Base-by-base conservation (phyloP, 2,329 filamentous ascomycete genomes). In the Penicillium thymicola region DNA sequence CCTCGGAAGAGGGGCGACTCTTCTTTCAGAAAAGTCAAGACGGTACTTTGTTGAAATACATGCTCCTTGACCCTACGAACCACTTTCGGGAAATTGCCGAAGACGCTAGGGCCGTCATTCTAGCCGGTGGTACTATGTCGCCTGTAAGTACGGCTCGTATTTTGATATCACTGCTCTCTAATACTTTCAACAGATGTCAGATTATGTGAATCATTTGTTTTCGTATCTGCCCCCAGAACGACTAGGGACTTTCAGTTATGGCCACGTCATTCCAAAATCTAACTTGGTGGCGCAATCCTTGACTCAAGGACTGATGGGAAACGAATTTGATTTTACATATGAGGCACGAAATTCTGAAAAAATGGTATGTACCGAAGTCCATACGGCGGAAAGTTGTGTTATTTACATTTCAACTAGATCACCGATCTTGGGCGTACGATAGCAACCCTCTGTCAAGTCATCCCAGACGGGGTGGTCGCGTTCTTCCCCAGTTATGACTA, bases 401-500 rank as follows among this genome's bases (percentile, higher is more conserved):
- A 36, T 49, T 60, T 37, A 61, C 50, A 23, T 40, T 47, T 52
- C 3, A 21, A 16, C 10, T 36, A 81, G 73, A 85, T 95, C 51
- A 75, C 79, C 41, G 87, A 92, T 54, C 83, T 97, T 0, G 94
- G 92, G 0, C 74, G 84, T 28, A 83, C 89, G 0, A 79, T 99
- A 8, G 71, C 91, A 2, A 87, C 87, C 50, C 79, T 94, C 5
- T 89, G 89, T 65, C 80, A 82, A 7, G 78, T 85, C 5, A 89
- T 97, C 0, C 91, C 91, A 0, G 92, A 97, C 64, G 94, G 94
- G 2, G 84, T 97, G 1, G 91, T 99, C 0, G 86, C 92, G 0
- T 99, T 99, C 78, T 97, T 99, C 65, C 92, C 94, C 1, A 96
- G 92, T 73, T 97, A 99, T 72, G 84, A 89, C 10, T 97, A 96